phyloP scores from a whole-genome alignment of 495 filamentous ascomycete genomes.

The Penicillium coprophilum region DNA sequence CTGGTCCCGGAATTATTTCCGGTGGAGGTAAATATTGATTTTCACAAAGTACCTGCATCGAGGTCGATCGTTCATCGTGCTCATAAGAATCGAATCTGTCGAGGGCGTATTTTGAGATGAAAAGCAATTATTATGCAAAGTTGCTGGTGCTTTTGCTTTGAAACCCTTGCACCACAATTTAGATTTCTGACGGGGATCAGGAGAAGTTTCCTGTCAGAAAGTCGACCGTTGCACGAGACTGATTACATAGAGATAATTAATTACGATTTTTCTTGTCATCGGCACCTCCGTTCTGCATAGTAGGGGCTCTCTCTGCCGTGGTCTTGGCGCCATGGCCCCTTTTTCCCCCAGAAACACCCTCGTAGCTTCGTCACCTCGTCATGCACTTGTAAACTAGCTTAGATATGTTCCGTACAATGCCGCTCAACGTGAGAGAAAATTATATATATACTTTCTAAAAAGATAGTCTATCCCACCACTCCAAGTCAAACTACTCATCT shows the following conservation, averaged over 20 bases:
- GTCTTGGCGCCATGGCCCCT: background rate
- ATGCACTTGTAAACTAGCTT: background rate
- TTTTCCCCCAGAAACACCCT: slow-evolving; percentile 2
- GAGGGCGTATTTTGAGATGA: background rate
- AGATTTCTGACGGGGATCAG: background rate
- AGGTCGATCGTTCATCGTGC: background rate
- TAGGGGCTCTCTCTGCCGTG: background rate
- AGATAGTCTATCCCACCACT: background rate
- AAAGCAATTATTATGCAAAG: slow-evolving; percentile 6
- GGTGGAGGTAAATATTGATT: background rate
- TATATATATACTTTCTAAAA: background rate
- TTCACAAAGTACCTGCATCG: background rate
- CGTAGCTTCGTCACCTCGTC: slow-evolving; percentile 4
- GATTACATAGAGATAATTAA: background rate
- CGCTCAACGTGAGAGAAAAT: background rate
- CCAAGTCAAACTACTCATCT: background rate
- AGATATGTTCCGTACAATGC: background rate
- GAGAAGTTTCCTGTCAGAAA: slow-evolving; percentile 5
- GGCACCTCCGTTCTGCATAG: slow-evolving; percentile 7
- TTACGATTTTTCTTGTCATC: slow-evolving; percentile 6
- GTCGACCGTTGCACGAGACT: slow-evolving; percentile 2
- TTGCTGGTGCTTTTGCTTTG: background rate
- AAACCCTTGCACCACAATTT: background rate
- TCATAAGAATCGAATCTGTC: background rate
- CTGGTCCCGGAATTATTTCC: background rate